A percentile compares a stretch with the other conserved stretches of the same genome.
These are phyloP conservation scores for Rachicladosporium sp. DNA, from an alignment of 2,329 filamentous ascomycete genomes.

Conservation along the genomic window DNA sequence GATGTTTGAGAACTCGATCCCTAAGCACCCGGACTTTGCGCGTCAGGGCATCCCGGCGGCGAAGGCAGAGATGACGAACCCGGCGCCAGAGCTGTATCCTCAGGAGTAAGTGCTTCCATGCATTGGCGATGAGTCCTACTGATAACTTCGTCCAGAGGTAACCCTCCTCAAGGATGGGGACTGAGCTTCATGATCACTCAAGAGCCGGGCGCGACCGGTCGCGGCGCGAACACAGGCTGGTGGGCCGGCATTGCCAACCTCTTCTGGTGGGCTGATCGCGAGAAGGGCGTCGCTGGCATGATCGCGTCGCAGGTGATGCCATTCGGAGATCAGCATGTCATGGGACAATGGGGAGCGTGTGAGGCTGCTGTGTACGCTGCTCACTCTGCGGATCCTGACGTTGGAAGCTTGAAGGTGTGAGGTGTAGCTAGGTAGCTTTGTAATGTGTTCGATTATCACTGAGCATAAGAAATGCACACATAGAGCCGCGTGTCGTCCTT, in stretches of 20 bases:
- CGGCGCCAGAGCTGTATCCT: slow-evolving; percentile 38
- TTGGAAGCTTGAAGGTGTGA: no score
- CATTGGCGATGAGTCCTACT: no score
- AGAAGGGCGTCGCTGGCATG: slow-evolving; percentile 27
- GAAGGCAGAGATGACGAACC: slow-evolving; percentile 23
- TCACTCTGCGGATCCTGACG: neutral
- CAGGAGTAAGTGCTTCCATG: slow-evolving; percentile 12
- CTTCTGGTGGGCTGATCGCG: slow-evolving; percentile 27
- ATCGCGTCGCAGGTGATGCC: slow-evolving; percentile 26
- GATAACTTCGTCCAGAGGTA: slow-evolving; percentile 12
- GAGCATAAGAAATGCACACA: no score
- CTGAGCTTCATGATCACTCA: slow-evolving; percentile 29
- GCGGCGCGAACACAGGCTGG: slow-evolving; percentile 22
- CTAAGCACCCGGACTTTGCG: slow-evolving; percentile 24
- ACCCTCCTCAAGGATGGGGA: slow-evolving; percentile 53
- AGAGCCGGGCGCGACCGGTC: slow-evolving; percentile 22
- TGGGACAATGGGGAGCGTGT: slow-evolving; percentile 22
- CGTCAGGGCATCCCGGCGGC: slow-evolving; percentile 20
- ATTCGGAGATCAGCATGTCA: slow-evolving; percentile 23
- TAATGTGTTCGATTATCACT: no score
- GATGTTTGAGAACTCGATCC: slow-evolving; percentile 49
- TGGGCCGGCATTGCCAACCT: slow-evolving; percentile 26
- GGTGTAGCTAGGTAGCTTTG: no score
- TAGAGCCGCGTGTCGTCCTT: no score
- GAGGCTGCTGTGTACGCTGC: slow-evolving; percentile 20